A percentile compares a stretch with the other conserved stretches of the same genome.
These are phyloP conservation scores for Pseudotsuga menziesii DNA, from an alignment of 75 land plant species.

Conservation along the genomic window DNA sequence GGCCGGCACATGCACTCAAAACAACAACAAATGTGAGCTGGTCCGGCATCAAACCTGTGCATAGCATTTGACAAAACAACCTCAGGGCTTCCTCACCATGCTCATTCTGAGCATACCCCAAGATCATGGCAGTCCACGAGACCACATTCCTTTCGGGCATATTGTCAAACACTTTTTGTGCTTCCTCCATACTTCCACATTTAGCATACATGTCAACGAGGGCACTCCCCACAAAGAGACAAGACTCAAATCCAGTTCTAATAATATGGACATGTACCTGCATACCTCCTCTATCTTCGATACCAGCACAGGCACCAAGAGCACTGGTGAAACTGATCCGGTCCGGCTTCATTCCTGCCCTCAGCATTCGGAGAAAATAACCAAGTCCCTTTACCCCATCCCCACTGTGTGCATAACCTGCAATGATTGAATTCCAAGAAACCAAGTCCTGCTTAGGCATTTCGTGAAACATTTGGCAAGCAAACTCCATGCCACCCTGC, in stretches of 20 bases:
- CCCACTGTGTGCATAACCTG: no score
- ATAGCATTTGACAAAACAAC: slow-evolving; percentile 24
- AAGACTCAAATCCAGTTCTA: slow-evolving; percentile 26
- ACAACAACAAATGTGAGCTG: slow-evolving; percentile 27
- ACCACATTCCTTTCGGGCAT: neutral
- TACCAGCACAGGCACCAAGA: slow-evolving; percentile 32
- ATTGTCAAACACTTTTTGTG: slow-evolving; percentile 9
- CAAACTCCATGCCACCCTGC: no score
- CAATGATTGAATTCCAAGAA: no score
- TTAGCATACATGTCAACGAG: slow-evolving; percentile 8
- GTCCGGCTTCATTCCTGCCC: no score
- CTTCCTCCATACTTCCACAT: slow-evolving; percentile 16
- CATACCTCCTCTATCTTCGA: slow-evolving; percentile 14
- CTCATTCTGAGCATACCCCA: slow-evolving; percentile 36
- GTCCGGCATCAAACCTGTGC: slow-evolving; percentile 28
- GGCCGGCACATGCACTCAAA: slow-evolving; percentile 33
- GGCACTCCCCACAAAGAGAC: neutral
- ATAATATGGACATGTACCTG: slow-evolving; percentile 52
- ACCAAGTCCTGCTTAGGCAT: no score
- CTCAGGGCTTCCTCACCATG: slow-evolving; percentile 28
- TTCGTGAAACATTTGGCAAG: no score
- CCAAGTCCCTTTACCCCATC: no score
- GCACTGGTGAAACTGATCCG: no score
- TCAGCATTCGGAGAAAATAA: no score
- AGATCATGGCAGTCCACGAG: neutral